Conservation (phyloP, 2,329 filamentous ascomycete genomes). For the Zarea fungicola region DNA sequence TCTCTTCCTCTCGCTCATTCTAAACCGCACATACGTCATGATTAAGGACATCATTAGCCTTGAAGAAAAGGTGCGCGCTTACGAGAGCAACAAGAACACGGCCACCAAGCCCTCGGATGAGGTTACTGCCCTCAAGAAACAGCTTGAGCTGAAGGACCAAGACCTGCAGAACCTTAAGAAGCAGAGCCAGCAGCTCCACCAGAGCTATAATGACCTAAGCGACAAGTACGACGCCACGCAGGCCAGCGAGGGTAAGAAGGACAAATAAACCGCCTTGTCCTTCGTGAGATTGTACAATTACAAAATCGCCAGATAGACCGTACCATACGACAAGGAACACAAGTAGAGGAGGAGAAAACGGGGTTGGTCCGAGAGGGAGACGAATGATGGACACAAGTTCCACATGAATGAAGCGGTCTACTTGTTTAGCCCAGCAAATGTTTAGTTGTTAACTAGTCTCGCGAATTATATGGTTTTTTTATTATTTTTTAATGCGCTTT, state of each 20-base stretch:
- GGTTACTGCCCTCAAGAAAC: conserved; percentile 62
- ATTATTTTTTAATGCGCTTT: conserved; percentile 12
- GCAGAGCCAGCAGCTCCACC: conserved; percentile 76
- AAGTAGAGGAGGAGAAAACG: no score
- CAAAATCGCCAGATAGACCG: neutral
- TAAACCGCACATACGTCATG: conserved; percentile 98
- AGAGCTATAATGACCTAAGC: conserved; percentile 80
- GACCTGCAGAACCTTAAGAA: conserved; percentile 89
- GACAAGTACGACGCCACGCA: conserved; percentile 68
- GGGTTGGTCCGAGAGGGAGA: neutral
- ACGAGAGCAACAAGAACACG: conserved; percentile 66
- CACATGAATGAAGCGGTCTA: neutral
- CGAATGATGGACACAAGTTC: neutral
- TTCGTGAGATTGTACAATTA: conserved; percentile 1
- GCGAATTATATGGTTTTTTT: conserved; percentile 1
- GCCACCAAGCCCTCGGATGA: conserved; percentile 70
- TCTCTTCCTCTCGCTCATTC: conserved; percentile 95
- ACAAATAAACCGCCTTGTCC: conserved; percentile 33
- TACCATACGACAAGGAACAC: no score
- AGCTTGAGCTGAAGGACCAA: conserved; percentile 72
- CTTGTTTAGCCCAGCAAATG: neutral
- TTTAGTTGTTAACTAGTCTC: conserved; percentile 5
- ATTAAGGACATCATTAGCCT: conserved; percentile 87
- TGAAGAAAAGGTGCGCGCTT: conserved; percentile 83
- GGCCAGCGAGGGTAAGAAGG: conserved; percentile 53